A percentile compares a stretch with the other conserved stretches of the same genome.
Evolutionary conservation across 2,329 filamentous ascomycete genomes (phyloP).

Genomic region (Monilinia laxa): DNA sequence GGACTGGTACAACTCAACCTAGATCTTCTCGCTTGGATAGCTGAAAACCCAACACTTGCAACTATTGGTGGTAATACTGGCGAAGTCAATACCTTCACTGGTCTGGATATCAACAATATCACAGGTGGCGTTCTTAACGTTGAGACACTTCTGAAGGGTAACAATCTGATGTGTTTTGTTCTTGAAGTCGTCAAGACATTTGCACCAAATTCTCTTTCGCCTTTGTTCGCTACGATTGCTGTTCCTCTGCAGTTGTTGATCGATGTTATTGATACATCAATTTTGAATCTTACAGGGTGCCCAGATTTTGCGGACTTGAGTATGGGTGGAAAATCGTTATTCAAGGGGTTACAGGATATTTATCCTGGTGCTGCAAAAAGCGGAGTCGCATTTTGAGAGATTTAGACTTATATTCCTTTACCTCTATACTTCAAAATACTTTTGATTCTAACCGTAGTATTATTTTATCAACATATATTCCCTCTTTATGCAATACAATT

Average conservation of each 20-base stretch:
- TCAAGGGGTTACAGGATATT: neutral
- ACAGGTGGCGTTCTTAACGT: conserved; percentile 49
- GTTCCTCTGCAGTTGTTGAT: neutral
- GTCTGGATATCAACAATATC: conserved; percentile 46
- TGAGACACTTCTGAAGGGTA: conserved; percentile 46
- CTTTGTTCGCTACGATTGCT: neutral
- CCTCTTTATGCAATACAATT: too few relatives aligned
- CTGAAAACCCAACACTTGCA: neutral
- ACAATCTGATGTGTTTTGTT: conserved; percentile 49
- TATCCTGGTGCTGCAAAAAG: conserved; percentile 13
- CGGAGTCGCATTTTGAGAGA: neutral
- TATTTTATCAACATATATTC: too few relatives aligned
- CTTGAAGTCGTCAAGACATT: conserved; percentile 43
- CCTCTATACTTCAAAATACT: too few relatives aligned
- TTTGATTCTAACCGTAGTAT: too few relatives aligned
- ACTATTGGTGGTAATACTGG: conserved; percentile 9
- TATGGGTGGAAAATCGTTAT: neutral
- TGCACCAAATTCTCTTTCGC: conserved; percentile 26
- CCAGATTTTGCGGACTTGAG: neutral
- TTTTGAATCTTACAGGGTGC: neutral
- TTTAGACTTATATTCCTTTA: too few relatives aligned
- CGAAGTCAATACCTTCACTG: conserved; percentile 48
- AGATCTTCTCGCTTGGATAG: too few relatives aligned
- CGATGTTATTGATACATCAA: neutral
- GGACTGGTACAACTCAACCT: neutral